phyloP scores from a whole-genome alignment of 1,284 basidiomycete species.

The Macrocystidia cucumis region DNA sequence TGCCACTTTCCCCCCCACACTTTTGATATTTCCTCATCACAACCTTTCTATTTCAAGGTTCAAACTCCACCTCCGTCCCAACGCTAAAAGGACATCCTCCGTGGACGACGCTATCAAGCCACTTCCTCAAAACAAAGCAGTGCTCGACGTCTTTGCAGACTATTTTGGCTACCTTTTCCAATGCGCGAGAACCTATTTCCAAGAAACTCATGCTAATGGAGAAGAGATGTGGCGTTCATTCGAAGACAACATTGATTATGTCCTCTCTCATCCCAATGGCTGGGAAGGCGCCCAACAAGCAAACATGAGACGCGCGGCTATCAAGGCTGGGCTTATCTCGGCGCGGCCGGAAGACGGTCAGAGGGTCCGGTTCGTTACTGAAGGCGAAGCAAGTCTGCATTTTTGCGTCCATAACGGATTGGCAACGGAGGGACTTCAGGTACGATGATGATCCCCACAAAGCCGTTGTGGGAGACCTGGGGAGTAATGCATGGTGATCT shows the following conservation, averaged over 20 bases:
- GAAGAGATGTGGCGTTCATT: slow-evolving; percentile 11
- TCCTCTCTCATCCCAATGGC: slow-evolving; percentile 31
- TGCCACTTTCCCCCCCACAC: background rate
- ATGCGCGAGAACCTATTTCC: slow-evolving; percentile 15
- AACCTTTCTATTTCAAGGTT: slow-evolving; percentile 24
- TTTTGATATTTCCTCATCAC: background rate
- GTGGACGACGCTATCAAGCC: slow-evolving; percentile 24
- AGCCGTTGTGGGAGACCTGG: slow-evolving; percentile 17
- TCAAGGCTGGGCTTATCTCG: slow-evolving; percentile 24
- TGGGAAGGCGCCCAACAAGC: slow-evolving; percentile 33
- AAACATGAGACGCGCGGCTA: slow-evolving; percentile 27
- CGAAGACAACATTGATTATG: slow-evolving; percentile 12
- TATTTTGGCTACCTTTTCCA: slow-evolving; percentile 19
- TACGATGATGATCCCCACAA: background rate
- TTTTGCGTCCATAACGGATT: slow-evolving; percentile 22
- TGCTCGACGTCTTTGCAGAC: slow-evolving; percentile 42
- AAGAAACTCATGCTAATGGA: slow-evolving; percentile 16
- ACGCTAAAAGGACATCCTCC: slow-evolving; percentile 18
- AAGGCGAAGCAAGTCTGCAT: slow-evolving; percentile 34
- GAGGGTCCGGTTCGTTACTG: slow-evolving; percentile 28
- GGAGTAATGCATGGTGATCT: too few relatives aligned
- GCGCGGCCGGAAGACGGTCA: slow-evolving; percentile 21
- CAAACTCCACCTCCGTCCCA: slow-evolving; percentile 35
- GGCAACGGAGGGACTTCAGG: slow-evolving; percentile 6
- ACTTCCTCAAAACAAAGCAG: slow-evolving; percentile 38